Base-by-base conservation (phyloP, 2,329 filamentous ascomycete genomes). In the Fusarium protoensiforme region DNA sequence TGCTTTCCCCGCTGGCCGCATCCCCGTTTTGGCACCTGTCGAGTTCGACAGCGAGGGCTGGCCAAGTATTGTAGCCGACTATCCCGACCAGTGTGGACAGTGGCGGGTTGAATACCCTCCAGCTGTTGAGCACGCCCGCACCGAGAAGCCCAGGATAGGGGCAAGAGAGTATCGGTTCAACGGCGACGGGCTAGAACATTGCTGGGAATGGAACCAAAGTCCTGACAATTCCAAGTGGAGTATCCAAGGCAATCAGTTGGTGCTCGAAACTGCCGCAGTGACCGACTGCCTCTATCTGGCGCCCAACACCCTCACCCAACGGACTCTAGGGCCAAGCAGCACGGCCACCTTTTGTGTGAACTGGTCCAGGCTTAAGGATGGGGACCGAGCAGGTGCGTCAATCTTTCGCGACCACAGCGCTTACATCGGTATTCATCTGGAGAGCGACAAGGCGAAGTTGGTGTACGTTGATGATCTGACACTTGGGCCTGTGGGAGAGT, bases 141-240 rank as follows among this genome's bases (percentile, higher is more conserved):
- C 51, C 16, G 65, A 53, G 11, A 41, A 27, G 11, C 59, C 31
- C 2, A 53, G 38, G 24, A 29, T 36, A 10, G 46, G 51, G 16
- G 14, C 24, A 6, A 51, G 61, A 11, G 66, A 57, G 60, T 66
- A 76, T 36, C 57, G n/a, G 2, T 76, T 75, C n/a, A 11, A 62
- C 0, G 85, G 84, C 0, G 67, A 78, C 0, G 64, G 75, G 0
- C 80, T 90, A 1, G 78, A 81, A 8, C 81, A 82, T 0, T 79
- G 84, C 20, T 90, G 87, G 87, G 88, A 90, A 76, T 90, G 88
- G 88, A 90, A 90, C 75, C 88, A 90, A 72, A 90, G 90, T 74
- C 88, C 88, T 0, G 87, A 90, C 68, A 83, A 79, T 4, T 89
- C 78, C 72, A 78, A 75, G 7, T 80, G 87, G 22, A 76, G 82